Conservation (phyloP, 179 eudicot genomes). For the Drosera spatulata region DNA sequence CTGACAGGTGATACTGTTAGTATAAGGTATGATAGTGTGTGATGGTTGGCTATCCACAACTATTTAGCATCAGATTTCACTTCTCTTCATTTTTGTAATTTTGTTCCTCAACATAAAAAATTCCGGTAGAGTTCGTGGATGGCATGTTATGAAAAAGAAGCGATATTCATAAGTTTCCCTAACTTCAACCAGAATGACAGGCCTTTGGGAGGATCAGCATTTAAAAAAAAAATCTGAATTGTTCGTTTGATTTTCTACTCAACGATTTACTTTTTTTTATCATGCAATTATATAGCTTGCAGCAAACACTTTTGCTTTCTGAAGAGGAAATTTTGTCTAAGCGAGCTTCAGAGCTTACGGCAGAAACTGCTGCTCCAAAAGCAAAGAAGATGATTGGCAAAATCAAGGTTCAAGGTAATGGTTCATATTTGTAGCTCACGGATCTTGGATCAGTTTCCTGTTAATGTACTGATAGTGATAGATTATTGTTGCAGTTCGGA, state of each 20-base stretch:
- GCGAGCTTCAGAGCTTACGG: conserved; percentile 49
- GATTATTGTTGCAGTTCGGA: conserved; percentile 58
- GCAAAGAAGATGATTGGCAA: conserved; percentile 92
- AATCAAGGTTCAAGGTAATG: conserved; percentile 94
- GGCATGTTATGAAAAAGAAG: too few relatives aligned
- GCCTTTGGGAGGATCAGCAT: too few relatives aligned
- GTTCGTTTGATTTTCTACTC: neutral
- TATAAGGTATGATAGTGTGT: too few relatives aligned
- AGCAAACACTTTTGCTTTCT: conserved; percentile 69
- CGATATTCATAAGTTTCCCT: too few relatives aligned
- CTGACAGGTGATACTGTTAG: too few relatives aligned
- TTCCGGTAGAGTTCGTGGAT: too few relatives aligned
- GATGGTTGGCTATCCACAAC: too few relatives aligned
- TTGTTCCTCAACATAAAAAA: too few relatives aligned
- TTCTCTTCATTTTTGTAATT: too few relatives aligned
- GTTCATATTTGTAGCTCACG: neutral
- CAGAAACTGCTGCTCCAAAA: conserved; percentile 66
- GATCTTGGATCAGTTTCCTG: neutral
- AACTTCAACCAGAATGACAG: too few relatives aligned
- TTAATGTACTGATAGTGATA: conserved; percentile 5
- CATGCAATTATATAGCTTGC: conserved; percentile 37
- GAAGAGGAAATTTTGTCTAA: conserved; percentile 81
- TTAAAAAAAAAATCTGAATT: neutral
- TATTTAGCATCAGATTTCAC: too few relatives aligned
- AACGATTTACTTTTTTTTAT: neutral